Base-by-base conservation (phyloP, 306 rosid genomes). In the Dryas drummondii region DNA sequence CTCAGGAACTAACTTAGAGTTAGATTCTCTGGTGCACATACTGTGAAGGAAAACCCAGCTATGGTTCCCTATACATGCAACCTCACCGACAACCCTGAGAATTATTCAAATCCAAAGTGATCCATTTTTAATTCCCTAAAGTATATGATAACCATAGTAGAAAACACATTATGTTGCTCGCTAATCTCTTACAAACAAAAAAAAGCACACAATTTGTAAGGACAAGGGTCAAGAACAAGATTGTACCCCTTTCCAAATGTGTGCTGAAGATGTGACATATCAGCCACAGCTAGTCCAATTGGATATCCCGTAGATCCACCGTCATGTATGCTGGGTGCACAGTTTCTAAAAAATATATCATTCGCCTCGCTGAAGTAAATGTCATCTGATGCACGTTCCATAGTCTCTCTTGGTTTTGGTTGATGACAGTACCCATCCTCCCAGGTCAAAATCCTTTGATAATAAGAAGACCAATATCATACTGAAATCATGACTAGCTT, bases 241-340 rank as follows among this genome's bases (percentile, higher is more conserved):
- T 27, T 49, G 78, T 87, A 94, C 98, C 98, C 96, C 74, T 94
- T 89, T 81, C 96, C 97, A 66, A 91, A 63, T 22, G 59, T 70
- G 86, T 91, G 87, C 61, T 87, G 89, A 68, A 76, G 80, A 66
- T 62, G 78, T 62, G 93, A 86, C 94, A 94, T 83, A 66, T 81
- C 91, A 66, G 80, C 84, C 84, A 91, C 76, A 40, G 86, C 86
- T 47, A 73, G 74, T 78, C 78, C 87, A 75, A 85, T 72, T 4
- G 88, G 80, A 80, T 79, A 79, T 62, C 81, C 89, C 32, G 71
- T 73, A 57, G 83, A 79, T 81, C 60, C 83, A 80, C 32, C 70
- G 6, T 76, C 60, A 27, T 49, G 66, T 8, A 40, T 54, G 46
- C 59, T 69, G 48, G 84, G 66, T 70, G 80, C 86, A 50, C 74